These are phyloP conservation scores for Vitis hybrid DNA, from an alignment of 177 flowering plant genomes.

Conservation along the genomic window DNA sequence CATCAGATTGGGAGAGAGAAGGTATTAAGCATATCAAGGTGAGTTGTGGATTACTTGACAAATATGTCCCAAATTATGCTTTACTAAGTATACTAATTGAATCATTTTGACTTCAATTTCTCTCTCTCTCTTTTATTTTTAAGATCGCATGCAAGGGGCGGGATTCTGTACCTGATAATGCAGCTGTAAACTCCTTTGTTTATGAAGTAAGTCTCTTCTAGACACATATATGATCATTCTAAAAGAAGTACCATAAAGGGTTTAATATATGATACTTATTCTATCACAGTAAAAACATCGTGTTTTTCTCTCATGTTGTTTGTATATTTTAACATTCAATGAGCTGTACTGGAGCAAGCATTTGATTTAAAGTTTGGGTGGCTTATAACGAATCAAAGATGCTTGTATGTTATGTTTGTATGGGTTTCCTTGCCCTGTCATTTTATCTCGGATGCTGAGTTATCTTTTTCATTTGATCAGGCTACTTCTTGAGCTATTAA, in stretches of 20 bases:
- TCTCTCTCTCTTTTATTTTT: slow-evolving; percentile 1
- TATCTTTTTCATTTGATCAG: too few species aligned
- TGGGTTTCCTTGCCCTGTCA: neutral
- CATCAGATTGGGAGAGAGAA: slow-evolving; percentile 69
- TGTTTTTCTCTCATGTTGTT: neutral
- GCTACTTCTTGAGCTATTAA: neutral
- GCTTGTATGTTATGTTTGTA: neutral
- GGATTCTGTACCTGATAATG: slow-evolving; percentile 84
- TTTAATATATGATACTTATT: too few species aligned
- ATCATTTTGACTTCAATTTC: neutral
- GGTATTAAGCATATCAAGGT: slow-evolving; percentile 97
- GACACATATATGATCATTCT: neutral
- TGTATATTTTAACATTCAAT: neutral
- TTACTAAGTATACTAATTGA: neutral
- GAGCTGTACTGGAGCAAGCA: neutral
- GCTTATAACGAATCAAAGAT: neutral
- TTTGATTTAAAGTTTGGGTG: neutral
- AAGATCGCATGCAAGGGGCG: slow-evolving; percentile 89
- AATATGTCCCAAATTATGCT: neutral
- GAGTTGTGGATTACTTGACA: slow-evolving; percentile 15
- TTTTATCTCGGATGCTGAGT: neutral
- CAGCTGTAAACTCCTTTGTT: slow-evolving; percentile 76
- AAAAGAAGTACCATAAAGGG: too few species aligned
- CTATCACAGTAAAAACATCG: too few species aligned
- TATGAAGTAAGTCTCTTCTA: slow-evolving; percentile 55